phyloP scores from a whole-genome alignment of 2,329 filamentous ascomycete genomes.

The Curvularia spicifera region DNA sequence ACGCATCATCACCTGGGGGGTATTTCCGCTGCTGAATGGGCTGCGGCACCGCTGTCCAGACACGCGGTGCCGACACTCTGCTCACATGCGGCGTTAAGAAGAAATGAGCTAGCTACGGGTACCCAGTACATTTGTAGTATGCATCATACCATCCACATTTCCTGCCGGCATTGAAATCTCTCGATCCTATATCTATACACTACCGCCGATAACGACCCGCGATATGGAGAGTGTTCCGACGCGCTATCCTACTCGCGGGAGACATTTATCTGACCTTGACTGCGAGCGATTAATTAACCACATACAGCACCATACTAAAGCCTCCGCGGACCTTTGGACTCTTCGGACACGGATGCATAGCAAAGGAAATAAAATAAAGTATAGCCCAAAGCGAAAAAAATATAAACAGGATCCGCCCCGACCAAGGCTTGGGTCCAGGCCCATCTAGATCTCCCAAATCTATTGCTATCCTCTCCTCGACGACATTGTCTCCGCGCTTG shows the following conservation, averaged over 20 bases:
- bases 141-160: neutral
- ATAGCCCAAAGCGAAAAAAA: too few species aligned
- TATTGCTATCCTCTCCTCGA: too few species aligned
- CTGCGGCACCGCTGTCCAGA: conserved; percentile 7
- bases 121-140: neutral
- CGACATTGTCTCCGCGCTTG: too few species aligned
- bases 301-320: neutral
- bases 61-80: neutral
- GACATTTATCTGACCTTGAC: neutral
- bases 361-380: too few species aligned
- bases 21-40: conserved; percentile 1
- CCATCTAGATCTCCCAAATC: neutral
- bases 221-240: neutral
- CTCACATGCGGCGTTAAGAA: neutral
- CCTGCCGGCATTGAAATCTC: neutral
- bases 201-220: neutral
- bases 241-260: too few species aligned
- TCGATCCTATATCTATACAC: neutral
- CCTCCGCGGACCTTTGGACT: neutral
- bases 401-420: too few species aligned
- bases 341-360: too few species aligned
- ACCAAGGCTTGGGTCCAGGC: neutral
- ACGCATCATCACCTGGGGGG: neutral
- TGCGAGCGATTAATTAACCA: neutral
- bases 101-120: neutral